A percentile compares a stretch with the other conserved stretches of the same genome.
Evolutionary conservation across 2,329 filamentous ascomycete species (phyloP).

Genomic region (Microcyclosporella mali): DNA sequence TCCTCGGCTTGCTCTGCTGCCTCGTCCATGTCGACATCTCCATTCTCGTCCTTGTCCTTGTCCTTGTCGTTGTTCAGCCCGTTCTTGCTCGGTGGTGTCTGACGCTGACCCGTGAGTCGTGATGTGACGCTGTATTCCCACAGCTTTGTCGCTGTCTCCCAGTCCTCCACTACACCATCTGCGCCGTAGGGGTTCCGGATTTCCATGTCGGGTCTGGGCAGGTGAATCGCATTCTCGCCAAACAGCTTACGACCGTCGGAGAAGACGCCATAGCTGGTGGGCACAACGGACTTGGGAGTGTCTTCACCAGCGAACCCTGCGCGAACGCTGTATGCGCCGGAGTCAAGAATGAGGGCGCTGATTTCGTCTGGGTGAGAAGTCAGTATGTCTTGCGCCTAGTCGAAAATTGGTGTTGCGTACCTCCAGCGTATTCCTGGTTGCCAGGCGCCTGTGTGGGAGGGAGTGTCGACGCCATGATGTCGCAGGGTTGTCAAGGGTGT

Average conservation of each 20-base stretch:
- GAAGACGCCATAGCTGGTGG: slow-evolving; percentile 72
- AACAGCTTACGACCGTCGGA: slow-evolving; percentile 58
- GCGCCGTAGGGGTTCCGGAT: slow-evolving; percentile 87
- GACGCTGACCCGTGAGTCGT: slow-evolving; percentile 71
- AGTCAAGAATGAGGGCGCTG: slow-evolving; percentile 91
- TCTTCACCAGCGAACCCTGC: slow-evolving; percentile 98
- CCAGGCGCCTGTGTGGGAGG: slow-evolving; percentile 28
- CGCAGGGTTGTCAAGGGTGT: background rate
- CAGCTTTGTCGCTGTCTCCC: slow-evolving; percentile 81
- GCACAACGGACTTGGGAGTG: slow-evolving; percentile 85
- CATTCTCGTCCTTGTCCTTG: slow-evolving; percentile 44
- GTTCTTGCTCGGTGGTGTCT: slow-evolving; percentile 65
- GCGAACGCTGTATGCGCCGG: slow-evolving; percentile 83
- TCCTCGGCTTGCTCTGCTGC: slow-evolving; percentile 55
- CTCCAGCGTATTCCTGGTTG: slow-evolving; percentile 7
- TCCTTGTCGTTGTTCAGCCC: slow-evolving; percentile 63
- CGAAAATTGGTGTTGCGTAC: background rate
- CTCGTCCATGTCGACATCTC: slow-evolving; percentile 49
- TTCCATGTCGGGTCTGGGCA: slow-evolving; percentile 68
- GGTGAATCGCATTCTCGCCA: slow-evolving; percentile 83
- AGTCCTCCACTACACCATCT: slow-evolving; percentile 90
- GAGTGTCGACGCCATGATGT: slow-evolving; percentile 21
- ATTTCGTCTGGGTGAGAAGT: slow-evolving; percentile 68
- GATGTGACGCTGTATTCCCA: slow-evolving; percentile 93
- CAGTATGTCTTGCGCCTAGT: slow-evolving; percentile 4